Base-by-base conservation (phyloP, 1,139 yeast genomes). In the Eremothecium sinecaudum region DNA sequence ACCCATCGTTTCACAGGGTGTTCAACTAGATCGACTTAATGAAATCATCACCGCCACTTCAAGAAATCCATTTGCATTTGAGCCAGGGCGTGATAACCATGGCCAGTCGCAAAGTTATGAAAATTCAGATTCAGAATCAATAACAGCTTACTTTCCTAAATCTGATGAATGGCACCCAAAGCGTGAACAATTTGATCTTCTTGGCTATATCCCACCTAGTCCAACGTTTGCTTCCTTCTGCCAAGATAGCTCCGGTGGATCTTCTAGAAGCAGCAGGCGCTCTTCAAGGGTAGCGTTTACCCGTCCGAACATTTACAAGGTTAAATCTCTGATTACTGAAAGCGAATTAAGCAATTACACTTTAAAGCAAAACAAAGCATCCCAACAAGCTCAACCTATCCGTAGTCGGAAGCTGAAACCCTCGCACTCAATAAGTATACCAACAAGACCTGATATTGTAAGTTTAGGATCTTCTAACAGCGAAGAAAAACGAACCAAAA, bases 301-400 rank as follows among this genome's bases (percentile, higher is more conserved):
- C 9, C 53, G 48, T 13, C 33, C 37, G 19, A 31, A 29, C 12
- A 46, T 59, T 6, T 61, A 62, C 37, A 58, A 58, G 33, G 63
- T 62, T 9, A 59, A 53, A 39, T 60, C 64, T 2, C 37, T 61
- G 29, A 42, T 61, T 19, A 50, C 43, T 24, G 42, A 39, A n/a
- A n/a, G n/a, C n/a, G n/a, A n/a, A n/a, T n/a, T n/a, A n/a, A n/a
- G n/a, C n/a, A n/a, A n/a, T 22, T 51, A 46, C 31, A 34, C 41
- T 15, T 47, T n/a, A n/a, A n/a, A n/a, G n/a, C n/a, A n/a, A n/a
- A n/a, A n/a, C n/a, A n/a, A n/a, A n/a, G 45, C 13, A 37, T 37
- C 22, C 32, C 30, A 14, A 23, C 28, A n/a, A n/a, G n/a, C n/a
- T n/a, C n/a, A n/a, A n/a, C n/a, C n/a, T n/a, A n/a, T n/a, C n/a